Conservation (phyloP, 1,284 basidiomycete genomes). For the Chiua sp. region DNA sequence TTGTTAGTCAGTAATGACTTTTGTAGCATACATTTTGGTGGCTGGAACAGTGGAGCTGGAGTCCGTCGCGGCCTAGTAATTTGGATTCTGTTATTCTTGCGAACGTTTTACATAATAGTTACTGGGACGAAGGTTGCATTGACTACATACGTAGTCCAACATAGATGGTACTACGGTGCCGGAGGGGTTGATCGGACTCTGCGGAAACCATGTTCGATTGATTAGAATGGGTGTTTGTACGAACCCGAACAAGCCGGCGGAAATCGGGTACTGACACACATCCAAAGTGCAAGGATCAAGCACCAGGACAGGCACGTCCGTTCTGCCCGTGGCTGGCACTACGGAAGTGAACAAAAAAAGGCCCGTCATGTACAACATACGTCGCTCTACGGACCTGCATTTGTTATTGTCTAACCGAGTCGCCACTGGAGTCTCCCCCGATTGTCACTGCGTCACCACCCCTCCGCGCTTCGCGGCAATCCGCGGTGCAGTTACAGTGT, state of each 20-base stretch:
- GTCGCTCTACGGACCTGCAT: not conserved
- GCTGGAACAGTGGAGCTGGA: slow-evolving; percentile 16
- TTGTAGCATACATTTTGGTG: slow-evolving; percentile 22
- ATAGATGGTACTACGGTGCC: no score
- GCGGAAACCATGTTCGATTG: not conserved
- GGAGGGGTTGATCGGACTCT: not conserved
- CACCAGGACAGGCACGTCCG: not conserved
- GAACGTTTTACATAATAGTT: not conserved
- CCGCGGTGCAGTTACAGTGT: no score
- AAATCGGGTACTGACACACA: no score
- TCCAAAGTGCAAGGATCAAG: no score
- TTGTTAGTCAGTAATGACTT: slow-evolving; percentile 14
- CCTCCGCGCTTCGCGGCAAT: not conserved
- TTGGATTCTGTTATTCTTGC: slow-evolving; percentile 6
- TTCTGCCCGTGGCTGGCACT: not conserved
- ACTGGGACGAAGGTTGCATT: not conserved
- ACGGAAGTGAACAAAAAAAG: not conserved
- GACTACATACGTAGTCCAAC: no score
- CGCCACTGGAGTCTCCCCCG: not conserved
- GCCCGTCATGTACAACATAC: not conserved
- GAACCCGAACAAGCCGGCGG: no score
- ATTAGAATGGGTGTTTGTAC: no score
- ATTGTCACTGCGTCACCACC: not conserved
- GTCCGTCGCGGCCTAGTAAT: slow-evolving; percentile 11
- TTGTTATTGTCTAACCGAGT: not conserved